Percentiles rank a stretch among this genome's conserved stretches.
Evolutionary conservation across 2,329 filamentous ascomycete genomes (phyloP).

Genomic region (Claviceps maximensis): DNA sequence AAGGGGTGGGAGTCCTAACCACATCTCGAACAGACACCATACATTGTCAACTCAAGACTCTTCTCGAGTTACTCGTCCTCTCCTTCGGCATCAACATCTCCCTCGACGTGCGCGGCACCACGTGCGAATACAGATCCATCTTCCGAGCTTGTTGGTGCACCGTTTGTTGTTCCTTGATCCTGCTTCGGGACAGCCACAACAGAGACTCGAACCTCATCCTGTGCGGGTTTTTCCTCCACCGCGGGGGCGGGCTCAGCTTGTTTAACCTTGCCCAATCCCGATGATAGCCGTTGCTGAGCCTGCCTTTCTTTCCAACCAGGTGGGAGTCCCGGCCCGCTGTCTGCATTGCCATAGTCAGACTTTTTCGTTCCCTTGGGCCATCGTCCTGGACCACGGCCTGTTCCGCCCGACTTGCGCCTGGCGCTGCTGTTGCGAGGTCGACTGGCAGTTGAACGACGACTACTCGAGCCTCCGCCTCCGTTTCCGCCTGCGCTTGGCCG

Average conservation of each 20-base stretch:
- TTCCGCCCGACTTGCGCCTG: slow-evolving; percentile 46
- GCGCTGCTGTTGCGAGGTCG: slow-evolving; percentile 28
- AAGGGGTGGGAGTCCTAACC: not conserved
- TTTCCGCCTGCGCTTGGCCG: slow-evolving; percentile 22
- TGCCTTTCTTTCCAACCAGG: slow-evolving; percentile 37
- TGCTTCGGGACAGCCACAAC: slow-evolving; percentile 13
- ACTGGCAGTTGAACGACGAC: slow-evolving; percentile 19
- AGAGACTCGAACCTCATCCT: slow-evolving; percentile 22
- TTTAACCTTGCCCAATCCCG: slow-evolving; percentile 7
- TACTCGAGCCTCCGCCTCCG: slow-evolving; percentile 13
- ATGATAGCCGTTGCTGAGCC: slow-evolving; percentile 8
- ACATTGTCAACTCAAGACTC: not conserved
- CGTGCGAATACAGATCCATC: slow-evolving; percentile 1
- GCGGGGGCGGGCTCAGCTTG: slow-evolving; percentile 5
- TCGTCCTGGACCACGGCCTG: slow-evolving; percentile 49
- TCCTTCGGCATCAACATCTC: not conserved
- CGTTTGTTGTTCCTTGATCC: slow-evolving; percentile 10
- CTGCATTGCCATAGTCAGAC: slow-evolving; percentile 52
- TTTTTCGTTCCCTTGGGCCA: slow-evolving; percentile 59
- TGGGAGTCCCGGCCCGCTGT: slow-evolving; percentile 50
- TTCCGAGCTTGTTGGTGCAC: slow-evolving; percentile 3
- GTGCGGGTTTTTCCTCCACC: slow-evolving; percentile 14
- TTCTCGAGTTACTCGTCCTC: not conserved
- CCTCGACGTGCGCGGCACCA: not conserved
- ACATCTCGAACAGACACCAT: not conserved